Base-by-base conservation (phyloP, 2,329 filamentous ascomycete genomes). In the Paecilomyces sp. region DNA sequence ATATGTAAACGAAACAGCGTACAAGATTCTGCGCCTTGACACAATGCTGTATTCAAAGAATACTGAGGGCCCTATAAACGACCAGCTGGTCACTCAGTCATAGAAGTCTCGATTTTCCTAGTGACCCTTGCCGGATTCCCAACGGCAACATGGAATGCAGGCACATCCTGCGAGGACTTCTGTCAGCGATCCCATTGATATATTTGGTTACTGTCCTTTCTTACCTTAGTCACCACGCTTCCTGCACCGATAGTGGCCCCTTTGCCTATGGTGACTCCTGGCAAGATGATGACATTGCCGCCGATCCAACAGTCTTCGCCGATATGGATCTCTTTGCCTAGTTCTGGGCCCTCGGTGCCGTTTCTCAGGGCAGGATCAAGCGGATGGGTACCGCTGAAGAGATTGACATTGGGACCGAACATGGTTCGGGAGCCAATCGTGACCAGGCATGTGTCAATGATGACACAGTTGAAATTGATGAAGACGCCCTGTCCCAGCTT, bases 261-360 rank as follows among this genome's bases (percentile, higher is more conserved):
- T 58, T 82, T 80, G 0, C 92, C 91, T 64, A 96, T 88, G 0
- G 83, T 92, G 25, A 96, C 86, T 0, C 91, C 91, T 0, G 90
- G 86, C 52, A 92, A 77, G 18, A 96, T 83, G 24, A 80, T 84
- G 4, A 85, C 86, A 68, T 87, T 88, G 0, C 89, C 89, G 1
- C 87, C 89, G 31, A 93, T 75, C 90, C 90, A 91, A 74, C 89
- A 90, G 76, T 96, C 91, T 64, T 91, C 87, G 0, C 88, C 90
- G 57, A 96, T 85, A 34, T 79, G 82, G 62, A 96, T 90, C 9
- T 88, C 84, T 65, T 84, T 85, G 0, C 91, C 92, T 8, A 77
- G 68, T 72, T 96, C 92, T 0, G 91, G 91, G 0, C 91, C 91
- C 13, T 83, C 80, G 0, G 83, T 87, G 0, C 91, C 91, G 68